Percentiles rank a stretch among this genome's conserved stretches.
phyloP scores from a whole-genome alignment of 208 protist genomes.

The Crithidia expoeki region DNA sequence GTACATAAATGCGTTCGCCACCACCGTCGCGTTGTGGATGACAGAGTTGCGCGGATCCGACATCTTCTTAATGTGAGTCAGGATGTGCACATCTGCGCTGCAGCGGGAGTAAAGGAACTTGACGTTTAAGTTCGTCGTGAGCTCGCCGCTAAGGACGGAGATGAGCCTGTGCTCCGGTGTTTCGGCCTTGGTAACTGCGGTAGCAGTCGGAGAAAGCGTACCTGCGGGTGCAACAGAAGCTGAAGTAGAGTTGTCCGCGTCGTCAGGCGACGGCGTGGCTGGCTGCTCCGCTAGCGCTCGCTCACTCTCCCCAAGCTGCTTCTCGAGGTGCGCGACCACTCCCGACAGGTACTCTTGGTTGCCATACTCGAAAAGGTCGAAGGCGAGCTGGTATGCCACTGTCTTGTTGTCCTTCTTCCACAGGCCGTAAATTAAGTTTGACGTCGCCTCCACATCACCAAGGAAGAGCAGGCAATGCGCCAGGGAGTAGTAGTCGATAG shows the following conservation, averaged over 20 bases:
- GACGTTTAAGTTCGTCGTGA: conserved; percentile 93
- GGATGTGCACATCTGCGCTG: conserved; percentile 92
- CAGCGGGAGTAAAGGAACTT: conserved; percentile 97
- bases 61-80: conserved; percentile 95
- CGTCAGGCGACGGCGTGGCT: conserved; percentile 13
- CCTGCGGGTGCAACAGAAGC: neutral
- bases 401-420: conserved; percentile 61
- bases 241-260: neutral
- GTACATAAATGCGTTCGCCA: conserved; percentile 98
- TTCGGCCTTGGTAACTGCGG: conserved; percentile 7
- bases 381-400: conserved; percentile 86
- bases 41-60: conserved; percentile 74
- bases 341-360: conserved; percentile 89
- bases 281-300: conserved; percentile 18
- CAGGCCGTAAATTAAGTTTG: conserved; percentile 80
- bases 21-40: conserved; percentile 95
- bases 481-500: conserved; percentile 92
- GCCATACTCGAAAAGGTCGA: conserved; percentile 89
- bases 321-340: conserved; percentile 54
- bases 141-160: conserved; percentile 81
- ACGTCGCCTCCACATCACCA: conserved; percentile 85
- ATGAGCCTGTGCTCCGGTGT: conserved; percentile 68
- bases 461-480: conserved; percentile 96
- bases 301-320: conserved; percentile 21
- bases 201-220: neutral